A percentile compares a stretch with the other conserved stretches of the same genome.
These are phyloP conservation scores for Ramularia endophylla DNA, from an alignment of 2,329 filamentous ascomycete species.

Conservation along the genomic window DNA sequence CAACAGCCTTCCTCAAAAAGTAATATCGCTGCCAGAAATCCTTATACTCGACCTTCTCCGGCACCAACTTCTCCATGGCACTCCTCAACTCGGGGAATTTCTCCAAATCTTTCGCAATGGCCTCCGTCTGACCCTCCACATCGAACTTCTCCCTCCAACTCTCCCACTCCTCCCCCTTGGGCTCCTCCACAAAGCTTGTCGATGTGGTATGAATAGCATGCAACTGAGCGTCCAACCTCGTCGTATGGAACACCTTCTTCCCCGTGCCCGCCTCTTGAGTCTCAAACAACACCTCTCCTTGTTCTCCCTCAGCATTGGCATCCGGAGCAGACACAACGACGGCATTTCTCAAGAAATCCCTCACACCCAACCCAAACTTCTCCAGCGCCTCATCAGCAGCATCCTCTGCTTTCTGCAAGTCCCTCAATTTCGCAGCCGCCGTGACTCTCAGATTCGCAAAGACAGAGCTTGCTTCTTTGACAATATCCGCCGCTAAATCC, in stretches of 20 bases:
- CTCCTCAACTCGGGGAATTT: conserved; percentile 77
- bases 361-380: conserved; percentile 82
- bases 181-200: conserved; percentile 78
- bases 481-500: conserved; percentile 44
- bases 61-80: conserved; percentile 96
- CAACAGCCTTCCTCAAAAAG: conserved; percentile 85
- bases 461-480: conserved; percentile 57
- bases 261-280: conserved; percentile 80
- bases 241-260: conserved; percentile 91
- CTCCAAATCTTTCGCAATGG: conserved; percentile 74
- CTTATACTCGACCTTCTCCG: conserved; percentile 79
- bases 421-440: conserved; percentile 58
- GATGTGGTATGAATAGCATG: conserved; percentile 87
- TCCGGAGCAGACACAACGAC: conserved; percentile 75
- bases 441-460: conserved; percentile 59
- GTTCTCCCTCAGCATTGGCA: conserved; percentile 33
- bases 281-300: conserved; percentile 69
- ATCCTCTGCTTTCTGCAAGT: conserved; percentile 88
- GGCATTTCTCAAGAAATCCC: conserved; percentile 84
- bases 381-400: conserved; percentile 92
- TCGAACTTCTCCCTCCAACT: conserved; percentile 70
- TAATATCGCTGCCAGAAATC: conserved; percentile 96
- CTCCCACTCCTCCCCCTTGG: conserved; percentile 62
- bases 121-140: conserved; percentile 75
- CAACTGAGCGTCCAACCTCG: conserved; percentile 88